phyloP scores from a whole-genome alignment of 73 alveolate species.

The Symbiodinium natans region DNA sequence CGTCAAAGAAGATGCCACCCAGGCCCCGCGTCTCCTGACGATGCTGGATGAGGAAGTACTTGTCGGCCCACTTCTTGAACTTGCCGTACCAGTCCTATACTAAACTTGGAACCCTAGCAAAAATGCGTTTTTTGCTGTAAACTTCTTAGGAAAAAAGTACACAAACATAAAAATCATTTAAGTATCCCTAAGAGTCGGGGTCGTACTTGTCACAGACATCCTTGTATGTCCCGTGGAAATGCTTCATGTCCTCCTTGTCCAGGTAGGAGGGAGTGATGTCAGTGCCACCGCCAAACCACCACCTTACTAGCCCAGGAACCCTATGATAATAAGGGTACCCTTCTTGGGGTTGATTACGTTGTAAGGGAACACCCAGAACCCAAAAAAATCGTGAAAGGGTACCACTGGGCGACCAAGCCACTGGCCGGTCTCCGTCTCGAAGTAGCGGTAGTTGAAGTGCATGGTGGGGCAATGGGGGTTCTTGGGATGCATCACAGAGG shows the following conservation, averaged over 20 bases:
- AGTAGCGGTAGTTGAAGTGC: slow-evolving; percentile 95
- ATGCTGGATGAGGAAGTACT: slow-evolving; percentile 95
- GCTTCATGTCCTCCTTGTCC: slow-evolving; percentile 94
- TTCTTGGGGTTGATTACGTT: too few relatives aligned
- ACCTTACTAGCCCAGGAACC: too few relatives aligned
- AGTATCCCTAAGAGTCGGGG: too few relatives aligned
- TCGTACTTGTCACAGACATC: slow-evolving; percentile 82
- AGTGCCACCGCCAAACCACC: slow-evolving; percentile 96
- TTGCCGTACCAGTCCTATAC: slow-evolving; percentile 71
- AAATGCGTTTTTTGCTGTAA: too few relatives aligned
- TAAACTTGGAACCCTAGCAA: too few relatives aligned
- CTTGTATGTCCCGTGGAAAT: slow-evolving; percentile 94
- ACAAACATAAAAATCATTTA: too few relatives aligned
- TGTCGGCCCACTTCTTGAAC: slow-evolving; percentile 94
- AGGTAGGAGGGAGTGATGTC: slow-evolving; percentile 95
- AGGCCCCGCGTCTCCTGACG: slow-evolving; percentile 94
- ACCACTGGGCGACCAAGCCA: too few relatives aligned
- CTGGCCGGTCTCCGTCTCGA: too few relatives aligned
- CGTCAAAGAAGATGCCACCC: slow-evolving; percentile 95
- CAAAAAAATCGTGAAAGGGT: too few relatives aligned
- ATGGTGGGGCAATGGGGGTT: slow-evolving; percentile 95
- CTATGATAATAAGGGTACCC: too few relatives aligned
- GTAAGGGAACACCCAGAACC: too few relatives aligned
- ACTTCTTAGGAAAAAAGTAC: too few relatives aligned
- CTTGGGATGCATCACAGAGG: slow-evolving; percentile 94